Evolutionary conservation across 495 filamentous ascomycete species (phyloP).

Genomic region (Penicillium mononematosum): DNA sequence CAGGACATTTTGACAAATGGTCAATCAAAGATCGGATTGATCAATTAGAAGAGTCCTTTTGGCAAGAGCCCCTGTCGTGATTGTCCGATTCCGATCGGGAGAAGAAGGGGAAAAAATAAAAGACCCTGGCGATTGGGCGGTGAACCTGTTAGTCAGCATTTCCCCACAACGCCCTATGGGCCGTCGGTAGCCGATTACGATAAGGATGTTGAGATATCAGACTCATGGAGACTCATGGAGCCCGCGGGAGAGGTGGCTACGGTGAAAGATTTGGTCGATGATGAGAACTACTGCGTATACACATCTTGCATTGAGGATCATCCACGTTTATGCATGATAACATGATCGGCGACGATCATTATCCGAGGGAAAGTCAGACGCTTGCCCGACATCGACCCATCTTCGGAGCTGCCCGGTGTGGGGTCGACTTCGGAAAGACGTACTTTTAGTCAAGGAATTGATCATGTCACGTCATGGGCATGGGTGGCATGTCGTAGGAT

Average conservation of each 20-base stretch:
- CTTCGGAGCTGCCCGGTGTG: slow-evolving; percentile 12
- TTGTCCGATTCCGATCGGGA: slow-evolving; percentile 5
- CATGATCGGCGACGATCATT: slow-evolving; percentile 12
- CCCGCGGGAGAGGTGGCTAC: slow-evolving; percentile 8
- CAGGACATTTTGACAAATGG: slow-evolving; percentile 32
- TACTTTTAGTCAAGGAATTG: slow-evolving; percentile 4
- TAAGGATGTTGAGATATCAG: slow-evolving; percentile 16
- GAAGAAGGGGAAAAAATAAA: slow-evolving; percentile 13
- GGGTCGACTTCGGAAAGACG: background rate
- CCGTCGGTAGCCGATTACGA: slow-evolving; percentile 1
- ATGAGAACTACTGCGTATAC: slow-evolving; percentile 1
- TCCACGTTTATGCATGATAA: background rate
- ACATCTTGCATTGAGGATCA: background rate
- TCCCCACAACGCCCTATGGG: slow-evolving; percentile 11
- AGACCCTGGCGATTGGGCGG: slow-evolving; percentile 21
- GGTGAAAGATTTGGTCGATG: background rate
- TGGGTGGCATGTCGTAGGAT: background rate
- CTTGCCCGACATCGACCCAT: slow-evolving; percentile 15
- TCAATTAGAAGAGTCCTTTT: slow-evolving; percentile 6
- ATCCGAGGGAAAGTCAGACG: slow-evolving; percentile 22
- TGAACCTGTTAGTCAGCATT: slow-evolving; percentile 28
- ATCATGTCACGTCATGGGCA: background rate
- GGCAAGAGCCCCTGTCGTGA: slow-evolving; percentile 2
- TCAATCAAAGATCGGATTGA: slow-evolving; percentile 5
- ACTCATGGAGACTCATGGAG: slow-evolving; percentile 2